Conservation (phyloP, 768 basidiomycete species). For the Agrocybe pediades region DNA sequence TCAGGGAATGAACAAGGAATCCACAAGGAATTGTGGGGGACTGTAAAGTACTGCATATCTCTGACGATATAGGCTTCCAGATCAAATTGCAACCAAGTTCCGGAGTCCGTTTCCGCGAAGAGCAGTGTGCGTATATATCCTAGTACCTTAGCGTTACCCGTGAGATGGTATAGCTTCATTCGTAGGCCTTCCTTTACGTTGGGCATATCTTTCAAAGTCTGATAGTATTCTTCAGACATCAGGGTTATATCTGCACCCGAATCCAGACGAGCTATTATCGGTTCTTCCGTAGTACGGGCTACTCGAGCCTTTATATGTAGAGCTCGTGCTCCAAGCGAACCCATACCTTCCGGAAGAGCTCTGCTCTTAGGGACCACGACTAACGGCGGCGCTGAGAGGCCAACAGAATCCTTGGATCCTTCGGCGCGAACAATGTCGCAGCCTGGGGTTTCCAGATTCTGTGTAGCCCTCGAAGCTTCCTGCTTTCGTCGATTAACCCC, state of each 20-base stretch:
- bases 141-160: no score
- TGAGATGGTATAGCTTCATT: no score
- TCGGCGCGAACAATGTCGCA: no score
- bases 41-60: no score
- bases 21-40: no score
- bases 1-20: no score
- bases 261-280: neutral
- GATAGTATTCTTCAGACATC: slow-evolving; percentile 12
- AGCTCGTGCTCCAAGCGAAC: slow-evolving; percentile 7
- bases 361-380: neutral
- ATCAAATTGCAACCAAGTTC: slow-evolving; percentile 13
- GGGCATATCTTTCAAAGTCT: slow-evolving; percentile 4
- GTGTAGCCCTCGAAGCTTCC: neutral
- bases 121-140: slow-evolving; percentile 2
- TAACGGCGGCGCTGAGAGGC: neutral
- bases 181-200: slow-evolving; percentile 18
- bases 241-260: slow-evolving; percentile 8
- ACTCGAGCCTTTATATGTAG: slow-evolving; percentile 4
- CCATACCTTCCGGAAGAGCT: slow-evolving; percentile 9
- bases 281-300: neutral
- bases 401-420: neutral
- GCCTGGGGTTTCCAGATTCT: neutral
- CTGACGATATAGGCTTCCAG: no score
- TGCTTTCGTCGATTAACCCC: no score
- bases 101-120: slow-evolving; percentile 1